These are phyloP conservation scores for Uncinocarpus reesii DNA, from an alignment of 2,329 filamentous ascomycete genomes.

Conservation along the genomic window DNA sequence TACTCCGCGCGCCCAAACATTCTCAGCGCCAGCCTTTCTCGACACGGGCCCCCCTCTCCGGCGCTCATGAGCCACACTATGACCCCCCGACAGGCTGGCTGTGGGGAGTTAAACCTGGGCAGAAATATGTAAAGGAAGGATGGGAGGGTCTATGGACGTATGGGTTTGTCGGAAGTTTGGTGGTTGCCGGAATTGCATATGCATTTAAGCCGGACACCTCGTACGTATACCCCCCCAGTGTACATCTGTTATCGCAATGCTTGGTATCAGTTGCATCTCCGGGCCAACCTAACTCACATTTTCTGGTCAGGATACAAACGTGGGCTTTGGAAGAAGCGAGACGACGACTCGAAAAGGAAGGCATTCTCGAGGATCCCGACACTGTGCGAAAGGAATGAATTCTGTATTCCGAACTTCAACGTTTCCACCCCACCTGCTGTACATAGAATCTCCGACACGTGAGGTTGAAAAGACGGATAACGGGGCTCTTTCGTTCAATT, in stretches of 20 bases:
- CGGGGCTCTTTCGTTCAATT: slow-evolving; percentile 7
- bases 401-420: slow-evolving; percentile 8
- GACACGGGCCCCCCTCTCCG: slow-evolving; percentile 31
- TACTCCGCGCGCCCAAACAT: slow-evolving; percentile 28
- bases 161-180: slow-evolving; percentile 70
- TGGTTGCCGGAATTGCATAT: slow-evolving; percentile 66
- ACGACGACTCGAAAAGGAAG: slow-evolving; percentile 88
- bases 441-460: slow-evolving; percentile 26
- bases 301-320: slow-evolving; percentile 72
- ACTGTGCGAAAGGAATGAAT: slow-evolving; percentile 45
- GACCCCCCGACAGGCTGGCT: slow-evolving; percentile 88
- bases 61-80: slow-evolving; percentile 62
- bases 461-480: slow-evolving; percentile 6
- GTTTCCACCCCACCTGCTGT: slow-evolving; percentile 27
- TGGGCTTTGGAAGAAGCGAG: slow-evolving; percentile 97
- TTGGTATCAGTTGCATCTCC: slow-evolving; percentile 15
- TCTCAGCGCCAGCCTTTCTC: slow-evolving; percentile 30
- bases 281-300: background rate
- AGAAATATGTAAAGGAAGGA: slow-evolving; percentile 91
- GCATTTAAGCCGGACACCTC: slow-evolving; percentile 98
- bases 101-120: slow-evolving; percentile 84
- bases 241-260: background rate
- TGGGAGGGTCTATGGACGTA: slow-evolving; percentile 85
- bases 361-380: slow-evolving; percentile 72
- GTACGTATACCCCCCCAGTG: slow-evolving; percentile 50